Base-by-base conservation (phyloP, 1,284 basidiomycete genomes). In the Apiotrichum porosum region DNA sequence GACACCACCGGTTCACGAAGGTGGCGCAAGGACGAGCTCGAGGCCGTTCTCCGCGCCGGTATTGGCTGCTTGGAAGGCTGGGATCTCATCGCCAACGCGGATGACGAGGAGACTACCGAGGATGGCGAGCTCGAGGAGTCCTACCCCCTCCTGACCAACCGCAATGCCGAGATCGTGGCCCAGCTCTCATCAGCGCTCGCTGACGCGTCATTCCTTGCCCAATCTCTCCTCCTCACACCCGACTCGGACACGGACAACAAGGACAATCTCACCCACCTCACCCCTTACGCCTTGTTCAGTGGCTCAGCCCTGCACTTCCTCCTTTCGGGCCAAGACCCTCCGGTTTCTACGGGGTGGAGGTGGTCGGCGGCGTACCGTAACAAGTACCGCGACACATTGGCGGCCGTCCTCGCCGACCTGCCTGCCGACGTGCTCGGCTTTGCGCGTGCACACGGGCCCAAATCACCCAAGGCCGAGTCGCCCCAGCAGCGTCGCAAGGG, bases 11-110 rank as follows among this genome's bases (percentile, higher is more conserved):
- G 36, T 5, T 9, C 13, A 6, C 43, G 37, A 6, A 32, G 76
- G 81, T 91, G 88, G 88, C 83, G 82, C 1, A 74, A 71, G 41
- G 70, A 66, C 14, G 88, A 91, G 64, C 81, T 80, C 2, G 75
- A 69, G 4, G 81, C 81, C n/a, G 78, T 86, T 54, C 74, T 90
- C 21, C 74, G 78, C 1, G 76, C 80, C 3, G 47, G 55, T 13
- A 39, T 68, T 10, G 66, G 61, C 3, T 58, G 52, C 15, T 47
- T 52, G 5, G 49, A 53, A 17, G 47, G 42, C 22, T 68, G 66
- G 66, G 40, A 52, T 8, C 22, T 3, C 23, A 54, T 54, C 13
- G 24, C 52, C n/a, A 42, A 47, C 3, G 37, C 37, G 13, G 43
- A 47, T 22, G 36, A 30, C 18, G 12, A 17, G 6, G 31, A 21